Base-by-base conservation (phyloP, 2,329 filamentous ascomycete genomes). In the Pseudonectria buxi region DNA sequence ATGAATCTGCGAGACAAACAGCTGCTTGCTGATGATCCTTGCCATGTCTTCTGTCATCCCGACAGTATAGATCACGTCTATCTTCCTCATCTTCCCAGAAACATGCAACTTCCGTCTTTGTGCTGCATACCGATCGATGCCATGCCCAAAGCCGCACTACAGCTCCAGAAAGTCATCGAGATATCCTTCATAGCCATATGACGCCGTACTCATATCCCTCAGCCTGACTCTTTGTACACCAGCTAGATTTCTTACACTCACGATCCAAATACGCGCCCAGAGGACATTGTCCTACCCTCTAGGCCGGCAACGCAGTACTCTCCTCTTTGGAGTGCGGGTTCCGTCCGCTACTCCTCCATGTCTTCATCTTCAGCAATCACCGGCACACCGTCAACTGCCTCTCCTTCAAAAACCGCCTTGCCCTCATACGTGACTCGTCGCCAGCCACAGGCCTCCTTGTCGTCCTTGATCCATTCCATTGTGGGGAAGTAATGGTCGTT, bases 401-500 rank as follows among this genome's bases (percentile, higher is more conserved):
- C 77, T 13, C 76, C 77, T 13, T 68, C 53, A 16, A 77, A 62
- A 1, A 67, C 59, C 44, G 70, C 64, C 31, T 65, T 70, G 48
- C 68, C 69, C 51, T 80, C 76, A 45, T 82, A 81, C 4, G 77
- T 78, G 14, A 78, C 67, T 26, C 78, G 66, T 35, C 69, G 69
- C 79, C 79, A 83, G 32, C 78, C 78, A 44, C 72, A 78, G 2
- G 69, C 61, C 44, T 78, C 75, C 6, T 62, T 62, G 11, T 63
- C 55, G 45, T 83, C 78, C 58, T 81, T 82, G 60, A 78, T 74
- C 71, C 78, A 81, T 53, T 83, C 80, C 60, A 78, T 75, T 1
- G 78, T 83, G 1, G 80, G 79, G 62, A 83, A 84, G 60, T 98
- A 98, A 63, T 98, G 92, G 58, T 98, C 90, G 51, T 95, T 95